Evolutionary conservation across 345 rosid genomes (phyloP), one percentile per base, ranked within the genome.

Genomic region (Gossypium bickii): DNA sequence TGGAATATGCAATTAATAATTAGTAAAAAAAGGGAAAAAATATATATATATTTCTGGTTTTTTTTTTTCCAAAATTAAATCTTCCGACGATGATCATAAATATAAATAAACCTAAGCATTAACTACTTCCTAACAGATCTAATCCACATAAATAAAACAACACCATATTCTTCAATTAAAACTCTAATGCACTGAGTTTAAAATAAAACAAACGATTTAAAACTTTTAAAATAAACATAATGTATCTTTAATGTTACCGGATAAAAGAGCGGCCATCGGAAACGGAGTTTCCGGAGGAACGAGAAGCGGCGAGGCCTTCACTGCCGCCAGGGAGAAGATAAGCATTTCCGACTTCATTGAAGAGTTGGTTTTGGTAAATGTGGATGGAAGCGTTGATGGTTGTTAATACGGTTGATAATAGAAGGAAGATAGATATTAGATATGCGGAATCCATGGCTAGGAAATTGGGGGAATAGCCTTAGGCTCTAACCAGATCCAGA

Each of bases 261-360:
- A 94, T 87, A 77, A 79, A 89, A 70, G 97, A 87, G 62, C 78
- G 76, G 78, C 75, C 77, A 34, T 18, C 77, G 52, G 51, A 41
- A 47, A 56, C 65, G 56, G 73, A 63, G 7, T 49, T 12, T 12
- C 22, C 47, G 72, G 82, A 79, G 76, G 76, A 65, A 53, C 80
- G 66, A 15, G 80, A 76, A 68, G 94, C 82, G 80, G 72, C 82
- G 76, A 93, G 82, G 78, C 99, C 99, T 77, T 95, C 99, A 86
- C 99, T 95, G 77, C 98, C 99, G 57, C 99, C 99, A 62, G 94
- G 82, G 76, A 95, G 94, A 77, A 95, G 96, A 78, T 82, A 88
- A 62, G 96, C 80, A 67, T 89, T 95, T 75, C 99, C 99, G 73
- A 90, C 93, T 78, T 91, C 97, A 59, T 74, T 78, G 87, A 95